These are phyloP conservation scores for Phytophthora cactorum DNA, from an alignment of 352 stramenopile genomes.

Conservation along the genomic window DNA sequence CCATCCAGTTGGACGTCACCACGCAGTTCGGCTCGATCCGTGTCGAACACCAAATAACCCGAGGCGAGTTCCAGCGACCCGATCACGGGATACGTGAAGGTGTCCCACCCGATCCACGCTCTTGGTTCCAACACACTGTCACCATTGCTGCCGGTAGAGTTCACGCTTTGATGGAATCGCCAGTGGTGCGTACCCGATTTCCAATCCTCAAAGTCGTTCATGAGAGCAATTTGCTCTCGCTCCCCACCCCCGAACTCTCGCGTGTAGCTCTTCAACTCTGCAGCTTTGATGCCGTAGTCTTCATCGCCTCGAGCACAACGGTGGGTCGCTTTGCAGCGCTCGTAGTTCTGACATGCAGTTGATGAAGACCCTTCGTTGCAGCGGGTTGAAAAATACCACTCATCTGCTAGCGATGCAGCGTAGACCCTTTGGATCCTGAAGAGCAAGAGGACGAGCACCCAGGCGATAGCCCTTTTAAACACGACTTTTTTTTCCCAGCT, in stretches of 20 bases:
- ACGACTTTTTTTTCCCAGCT: not conserved
- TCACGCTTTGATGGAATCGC: constrained; percentile 38
- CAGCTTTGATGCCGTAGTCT: constrained; percentile 89
- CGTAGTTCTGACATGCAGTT: constrained; percentile 71
- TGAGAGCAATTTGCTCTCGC: constrained; percentile 73
- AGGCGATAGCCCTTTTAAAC: constrained; percentile 3
- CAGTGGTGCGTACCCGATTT: constrained; percentile 87
- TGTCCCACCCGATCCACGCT: constrained; percentile 52
- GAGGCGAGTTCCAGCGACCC: constrained; percentile 80
- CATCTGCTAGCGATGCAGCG: constrained; percentile 36
- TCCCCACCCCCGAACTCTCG: constrained; percentile 85
- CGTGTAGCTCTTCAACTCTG: constrained; percentile 72
- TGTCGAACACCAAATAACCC: constrained; percentile 83
- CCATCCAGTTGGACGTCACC: constrained; percentile 70
- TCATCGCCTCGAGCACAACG: constrained; percentile 90
- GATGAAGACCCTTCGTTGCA: constrained; percentile 59
- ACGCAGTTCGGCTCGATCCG: constrained; percentile 54
- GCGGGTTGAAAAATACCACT: constrained; percentile 65
- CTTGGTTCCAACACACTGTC: constrained; percentile 30
- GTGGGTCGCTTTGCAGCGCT: constrained; percentile 95
- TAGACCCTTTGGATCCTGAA: not conserved
- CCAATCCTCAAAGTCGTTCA: constrained; percentile 97
- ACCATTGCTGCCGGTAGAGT: constrained; percentile 5
- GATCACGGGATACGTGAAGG: constrained; percentile 69
- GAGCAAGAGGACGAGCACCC: constrained; percentile 4